Base-by-base conservation (phyloP, 768 basidiomycete species). In the Lentinula lateritia region DNA sequence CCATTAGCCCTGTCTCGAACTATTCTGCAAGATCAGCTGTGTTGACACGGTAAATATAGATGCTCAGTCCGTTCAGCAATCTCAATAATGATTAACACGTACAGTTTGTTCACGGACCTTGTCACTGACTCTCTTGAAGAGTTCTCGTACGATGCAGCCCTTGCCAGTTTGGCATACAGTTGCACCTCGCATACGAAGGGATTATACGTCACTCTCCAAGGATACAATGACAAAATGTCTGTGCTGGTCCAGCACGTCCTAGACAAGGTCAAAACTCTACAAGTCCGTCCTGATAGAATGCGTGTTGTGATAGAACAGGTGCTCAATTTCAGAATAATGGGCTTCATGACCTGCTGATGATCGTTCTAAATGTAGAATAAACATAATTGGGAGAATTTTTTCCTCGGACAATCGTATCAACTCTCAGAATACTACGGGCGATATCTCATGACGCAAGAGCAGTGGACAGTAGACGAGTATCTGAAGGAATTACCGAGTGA, bases 161-260 rank as follows among this genome's bases (percentile, higher is more conserved):
- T 98, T 28, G 97, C 96, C 13, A 95, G 95, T 32, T 80, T 98
- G 39, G 76, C 78, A 5, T 98, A 95, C 72, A 80, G 75, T 63
- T 80, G 95, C 63, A 74, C 80, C 28, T 76, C 81, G 10, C 81
- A 86, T 64, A 77, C 79, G 2, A 86, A 86, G 12, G 91, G 92
- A 1, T 70, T 97, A 52, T 83, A 77, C 45, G 72, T 97, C 50
- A 76, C 80, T 2, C 76, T 93, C 58, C 82, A 79, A 50, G 97
- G 97, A 6, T 98, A 97, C 75, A 95, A 94, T 69, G 95, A 98
- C 74, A 98, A 96, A 73, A 77, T 93, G 64, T 76, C 84, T 6
- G 84, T 90, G 2, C 81, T 98, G 42, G 80, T 87, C 6, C 76
- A 87, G 66, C 80, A 87, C 63, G 83, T 98, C 57, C 70, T 95